Evolutionary conservation across 2,329 filamentous ascomycete genomes (phyloP), one percentile per base, ranked within the genome.

Genomic region (Talaromyces marneffei): DNA sequence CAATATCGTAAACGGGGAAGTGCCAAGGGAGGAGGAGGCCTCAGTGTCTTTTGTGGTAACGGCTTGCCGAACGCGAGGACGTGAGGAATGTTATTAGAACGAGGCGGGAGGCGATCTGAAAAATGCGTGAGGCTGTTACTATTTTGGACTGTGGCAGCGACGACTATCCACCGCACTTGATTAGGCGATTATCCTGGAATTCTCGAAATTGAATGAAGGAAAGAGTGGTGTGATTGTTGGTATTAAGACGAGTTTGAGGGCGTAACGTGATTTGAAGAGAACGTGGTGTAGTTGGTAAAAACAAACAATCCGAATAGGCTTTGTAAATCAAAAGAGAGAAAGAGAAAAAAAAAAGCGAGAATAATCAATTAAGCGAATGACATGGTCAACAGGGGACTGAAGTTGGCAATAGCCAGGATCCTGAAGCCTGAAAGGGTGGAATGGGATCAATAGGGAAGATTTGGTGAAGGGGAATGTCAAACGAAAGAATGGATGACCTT

Each of bases 301-400:
- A 25, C 44, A 44, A 46, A 35, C 39, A 33, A 53, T 33, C 6
- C 25, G 27, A 53, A 23, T 31, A 37, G 35, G 4, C n/a, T n/a
- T 52, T 25, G 48, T 33, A 42, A 31, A 4, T 35, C 25, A 54
- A 44, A 35, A 33, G 46, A 53, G 20, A 57, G 46, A 27, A 20
- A 31, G 52, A 42, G 48, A 54, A 27, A 20, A 31, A 56, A 42
- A 55, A 12, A 31, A 44, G 33, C 8, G 10, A 25, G 33, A 48
- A 40, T 8, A 23, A 57, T 16, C 44, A 23, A 56, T 62, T 35
- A 63, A 63, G 61, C 52, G 61, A 63, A 46, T 29, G 61, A 59
- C 61, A 63, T 63, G 61, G 57, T 44, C 52, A 50, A 58, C 52
- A 62, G 39, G 52, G 48, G 44, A 46, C 29, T 35, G 57, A 42